Evolutionary conservation across 305 asterid species (phyloP), one percentile per base, ranked within the genome.

Genomic region (Petunia hybrid): DNA sequence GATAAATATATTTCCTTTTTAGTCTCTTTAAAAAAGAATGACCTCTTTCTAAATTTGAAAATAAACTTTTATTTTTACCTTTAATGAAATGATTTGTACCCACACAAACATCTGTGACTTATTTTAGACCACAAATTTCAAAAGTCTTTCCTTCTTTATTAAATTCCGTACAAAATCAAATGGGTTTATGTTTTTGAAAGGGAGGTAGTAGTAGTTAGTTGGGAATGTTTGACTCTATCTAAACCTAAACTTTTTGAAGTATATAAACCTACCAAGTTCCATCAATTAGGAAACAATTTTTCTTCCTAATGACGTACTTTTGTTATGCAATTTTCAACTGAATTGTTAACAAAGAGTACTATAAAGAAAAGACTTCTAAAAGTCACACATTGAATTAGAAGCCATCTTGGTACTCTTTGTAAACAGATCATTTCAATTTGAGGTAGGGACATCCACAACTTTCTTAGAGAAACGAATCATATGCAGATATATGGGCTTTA

Each of bases 391-490:
- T 56, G 62, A 56, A 22, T 22, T 22, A 22, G 31, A 56, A 56
- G 22, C 31, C 2, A 3, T 48, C 8, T 48, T 79, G 62, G 77
- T 73, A 80, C 79, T 74, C 61, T 36, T 64, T 55, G 42, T 71
- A 76, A 85, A 2, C 36, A 82, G 83, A 80, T 70, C 31, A 22
- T 62, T 78, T 79, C 65, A 31, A 41, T 65, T 48, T 48, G 56
- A 66, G 89, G 89, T 85, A 81, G 90, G 89, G 86, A 80, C 91
- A 77, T 80, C 71, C 3, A 65, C 74, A 67, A 75, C 71, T 77
- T 85, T 41, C 70, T n/a, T 42, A 81, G 83, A 83, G 1, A 39
- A 79, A 77, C 65, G 80, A 81, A 84, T 84, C 82, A 76, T 87
- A 84, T 84, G 86, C 87, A 85, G 76, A 83, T 41, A 77, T 36